phyloP scores from a whole-genome alignment of 495 filamentous ascomycete genomes.

The Xylaria telfairii region DNA sequence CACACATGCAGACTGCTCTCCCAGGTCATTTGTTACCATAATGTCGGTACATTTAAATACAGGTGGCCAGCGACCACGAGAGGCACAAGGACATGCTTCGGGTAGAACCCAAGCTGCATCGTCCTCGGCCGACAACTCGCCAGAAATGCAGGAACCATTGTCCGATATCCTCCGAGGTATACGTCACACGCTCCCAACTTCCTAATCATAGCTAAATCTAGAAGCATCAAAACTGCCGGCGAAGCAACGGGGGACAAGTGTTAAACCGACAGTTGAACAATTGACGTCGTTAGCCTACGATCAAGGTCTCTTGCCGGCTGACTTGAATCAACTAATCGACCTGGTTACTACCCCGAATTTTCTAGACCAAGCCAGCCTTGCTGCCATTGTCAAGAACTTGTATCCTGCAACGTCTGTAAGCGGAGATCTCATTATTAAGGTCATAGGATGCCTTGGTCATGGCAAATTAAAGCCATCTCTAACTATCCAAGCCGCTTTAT shows the following conservation, averaged over 20 bases:
- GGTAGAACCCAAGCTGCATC: slow-evolving; percentile 5
- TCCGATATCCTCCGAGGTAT: slow-evolving; percentile 35
- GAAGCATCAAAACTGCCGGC: slow-evolving; percentile 58
- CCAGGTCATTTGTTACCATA: neutral
- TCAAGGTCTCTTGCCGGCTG: slow-evolving; percentile 65
- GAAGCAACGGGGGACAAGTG: slow-evolving; percentile 51
- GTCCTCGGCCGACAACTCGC: neutral
- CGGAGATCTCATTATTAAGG: slow-evolving; percentile 65
- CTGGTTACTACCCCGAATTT: slow-evolving; percentile 68
- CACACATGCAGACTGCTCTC: neutral
- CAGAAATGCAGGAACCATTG: slow-evolving; percentile 29
- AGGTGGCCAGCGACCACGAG: neutral
- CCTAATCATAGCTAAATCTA: slow-evolving; percentile 14
- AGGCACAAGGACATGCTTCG: slow-evolving; percentile 1
- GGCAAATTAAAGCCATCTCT: slow-evolving; percentile 77
- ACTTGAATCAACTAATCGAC: slow-evolving; percentile 68
- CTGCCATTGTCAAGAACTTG: slow-evolving; percentile 71
- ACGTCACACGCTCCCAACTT: neutral
- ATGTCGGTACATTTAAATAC: slow-evolving; percentile 12
- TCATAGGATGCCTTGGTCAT: slow-evolving; percentile 78
- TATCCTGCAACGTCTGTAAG: slow-evolving; percentile 72
- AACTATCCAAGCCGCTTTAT: slow-evolving; percentile 68
- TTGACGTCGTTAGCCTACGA: slow-evolving; percentile 63
- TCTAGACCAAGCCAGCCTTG: slow-evolving; percentile 76
- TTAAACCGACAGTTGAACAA: slow-evolving; percentile 56